Evolutionary conservation across 805 yeast species (phyloP), one percentile per base, ranked within the genome.

Genomic region (Lachancea lanzarotensis): DNA sequence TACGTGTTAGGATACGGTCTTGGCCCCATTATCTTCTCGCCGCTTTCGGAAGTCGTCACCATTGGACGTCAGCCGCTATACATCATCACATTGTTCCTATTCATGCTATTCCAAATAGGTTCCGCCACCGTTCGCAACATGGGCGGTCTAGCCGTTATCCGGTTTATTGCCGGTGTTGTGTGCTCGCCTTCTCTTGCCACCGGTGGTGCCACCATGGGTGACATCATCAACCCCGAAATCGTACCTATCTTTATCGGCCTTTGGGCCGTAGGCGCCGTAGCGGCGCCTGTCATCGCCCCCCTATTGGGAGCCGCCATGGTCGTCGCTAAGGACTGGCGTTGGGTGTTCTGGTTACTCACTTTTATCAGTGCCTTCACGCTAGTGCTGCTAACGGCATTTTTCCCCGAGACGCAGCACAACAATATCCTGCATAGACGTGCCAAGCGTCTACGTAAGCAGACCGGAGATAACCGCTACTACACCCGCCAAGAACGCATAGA

Each of bases 1-100:
- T 81, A 74, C 49, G 79, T 79, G 7, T 51, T 78, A 27, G 85
- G 84, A 8, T 79, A 80, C 53, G 84, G 81, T 42, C 39, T 78
- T 12, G 83, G 83, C 1, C 83, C 83, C 1, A 66, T 79, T 66
- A 50, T 78, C 2, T 74, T 78, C 43, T 73, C 82, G 0, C 84
- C 85, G 3, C 51, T 80, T 47, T 73, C 81, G 10, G 85, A 80
- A 56, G 69, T 75, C 38, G 74, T 79, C 2, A 56, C 60, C 2
- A 58, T 76, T 40, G 84, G 84, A 12, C 68, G 84, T 48, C 75
- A 74, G 42, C 63, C 69, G 26, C 69, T 76, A 31, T 79, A 78
- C 48, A 63, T 72, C 27, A 40, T 62, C n/a, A 68, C 82, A 2
- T 59, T 77, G 30, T 62, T 75, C 43, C 36, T 76, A 1, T 80